Conservation (phyloP, 2,329 filamentous ascomycete species). For the Didymellaceae sp. region DNA sequence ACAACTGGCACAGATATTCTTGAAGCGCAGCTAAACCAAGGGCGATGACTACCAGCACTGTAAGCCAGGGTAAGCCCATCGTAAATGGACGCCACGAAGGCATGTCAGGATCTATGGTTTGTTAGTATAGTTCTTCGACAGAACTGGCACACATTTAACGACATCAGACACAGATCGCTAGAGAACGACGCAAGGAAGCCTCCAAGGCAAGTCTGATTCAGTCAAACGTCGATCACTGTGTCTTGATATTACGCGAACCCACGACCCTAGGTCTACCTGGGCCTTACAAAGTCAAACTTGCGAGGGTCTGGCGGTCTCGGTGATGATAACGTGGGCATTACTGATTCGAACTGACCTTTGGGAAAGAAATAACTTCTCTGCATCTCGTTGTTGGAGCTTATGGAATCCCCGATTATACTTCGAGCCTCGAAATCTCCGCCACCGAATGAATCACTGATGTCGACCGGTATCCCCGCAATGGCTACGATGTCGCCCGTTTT, state of each 20-base stretch:
- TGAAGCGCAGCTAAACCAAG: slow-evolving; percentile 44
- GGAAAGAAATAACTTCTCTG: slow-evolving; percentile 51
- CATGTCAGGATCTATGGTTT: slow-evolving; percentile 44
- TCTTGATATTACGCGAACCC: too few relatives aligned
- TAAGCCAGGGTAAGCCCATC: slow-evolving; percentile 48
- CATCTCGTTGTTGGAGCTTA: slow-evolving; percentile 25
- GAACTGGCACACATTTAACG: too few relatives aligned
- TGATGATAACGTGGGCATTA: too few relatives aligned
- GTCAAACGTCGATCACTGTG: too few relatives aligned
- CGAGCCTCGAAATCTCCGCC: slow-evolving; percentile 43
- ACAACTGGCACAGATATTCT: slow-evolving; percentile 47
- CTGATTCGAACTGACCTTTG: slow-evolving; percentile 31
- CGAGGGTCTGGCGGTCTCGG: too few relatives aligned
- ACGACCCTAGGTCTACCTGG: too few relatives aligned
- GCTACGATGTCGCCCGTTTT: slow-evolving; percentile 54
- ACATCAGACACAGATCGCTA: too few relatives aligned
- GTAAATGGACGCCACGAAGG: slow-evolving; percentile 49
- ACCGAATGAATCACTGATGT: slow-evolving; percentile 51
- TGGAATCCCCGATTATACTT: slow-evolving; percentile 31
- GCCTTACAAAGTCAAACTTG: too few relatives aligned
- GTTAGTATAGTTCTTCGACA: slow-evolving; percentile 3
- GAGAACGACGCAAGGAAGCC: too few relatives aligned
- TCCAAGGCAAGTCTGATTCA: too few relatives aligned
- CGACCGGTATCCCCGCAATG: slow-evolving; percentile 49
- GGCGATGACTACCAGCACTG: slow-evolving; percentile 43